Base-by-base conservation (phyloP, 2,329 filamentous ascomycete genomes). In the Hymenoscyphus occultus region DNA sequence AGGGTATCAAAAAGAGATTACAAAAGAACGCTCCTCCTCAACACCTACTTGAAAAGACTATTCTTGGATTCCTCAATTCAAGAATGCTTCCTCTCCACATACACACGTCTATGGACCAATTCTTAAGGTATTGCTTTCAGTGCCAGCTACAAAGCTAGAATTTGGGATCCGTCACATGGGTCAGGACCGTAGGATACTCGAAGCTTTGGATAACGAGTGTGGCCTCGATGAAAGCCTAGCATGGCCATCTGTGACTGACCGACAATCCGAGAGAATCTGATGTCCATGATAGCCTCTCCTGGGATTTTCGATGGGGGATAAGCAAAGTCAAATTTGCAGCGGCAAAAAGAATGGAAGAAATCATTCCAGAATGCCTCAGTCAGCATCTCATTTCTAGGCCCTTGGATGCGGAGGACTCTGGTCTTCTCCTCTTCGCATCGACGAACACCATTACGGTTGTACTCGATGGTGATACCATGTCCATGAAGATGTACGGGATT, bases 191-290 rank as follows among this genome's bases (percentile, higher is more conserved):
- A 69, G 16, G 10, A 39, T 5, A 56, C 59, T 3, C 1, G n/a
- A 1, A 67, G 56, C 0, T 13, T 13, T 14, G 22, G 35, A 5
- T n/a, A 16, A 14, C 42, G 42, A 0, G 51, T n/a, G 22, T 12
- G 39, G 40, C 60, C 54, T 7, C 51, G 35, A 6, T 32, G 39
- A 10, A 68, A 64, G 1, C 48, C 35, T 3, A 63, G 14, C 9
- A 62, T n/a, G 3, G 62, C 64, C 0, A 28, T 56, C 35, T 63
- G 40, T 13, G 65, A 61, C 14, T 67, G 65, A 1, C 61, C 65
- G 45, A 66, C 67, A n/a, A 68, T 35, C n/a, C 64, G 40, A n/a
- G 57, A 22, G 40, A 69, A 69, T 1, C 57, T 28, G 4, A 69
- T 63, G 22, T 69, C 65, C 59, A 69, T 62, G 5, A 42, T 16